These are phyloP conservation scores for Pilaira anomala DNA, from an alignment of 192 early-diverging fungal species.

Conservation along the genomic window DNA sequence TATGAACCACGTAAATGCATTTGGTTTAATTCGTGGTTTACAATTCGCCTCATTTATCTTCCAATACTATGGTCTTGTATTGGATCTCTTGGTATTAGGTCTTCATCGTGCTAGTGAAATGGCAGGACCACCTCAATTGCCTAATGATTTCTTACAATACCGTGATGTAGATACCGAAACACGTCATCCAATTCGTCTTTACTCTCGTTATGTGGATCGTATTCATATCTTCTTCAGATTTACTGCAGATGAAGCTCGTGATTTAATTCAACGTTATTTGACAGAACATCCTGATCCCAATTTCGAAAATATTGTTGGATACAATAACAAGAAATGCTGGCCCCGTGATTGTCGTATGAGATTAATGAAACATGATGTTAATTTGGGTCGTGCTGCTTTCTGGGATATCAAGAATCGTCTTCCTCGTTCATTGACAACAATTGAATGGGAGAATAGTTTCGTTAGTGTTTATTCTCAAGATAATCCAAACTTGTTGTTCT, in stretches of 20 bases:
- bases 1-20: conserved; percentile 98
- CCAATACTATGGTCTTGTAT: conserved; percentile 97
- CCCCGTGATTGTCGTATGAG: conserved; percentile 99
- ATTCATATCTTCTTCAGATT: conserved; percentile 95
- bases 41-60: conserved; percentile 98
- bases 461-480: conserved; percentile 96
- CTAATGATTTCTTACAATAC: conserved; percentile 98
- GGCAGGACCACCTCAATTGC: conserved; percentile 88
- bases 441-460: conserved; percentile 98
- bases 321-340: conserved; percentile 98
- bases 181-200: conserved; percentile 95
- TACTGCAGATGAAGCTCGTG: conserved; percentile 88
- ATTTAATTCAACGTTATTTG: conserved; percentile 93
- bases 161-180: conserved; percentile 87
- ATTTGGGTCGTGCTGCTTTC: conserved; percentile 95
- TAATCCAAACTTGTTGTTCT: conserved; percentile 96
- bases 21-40: conserved; percentile 94
- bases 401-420: conserved; percentile 99
- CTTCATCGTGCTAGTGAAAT: conserved; percentile 94
- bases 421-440: conserved; percentile 92
- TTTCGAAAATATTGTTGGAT: conserved; percentile 97
- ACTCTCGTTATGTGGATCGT: conserved; percentile 91
- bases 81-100: conserved; percentile 93
- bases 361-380: conserved; percentile 98
- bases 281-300: conserved; percentile 99